Evolutionary conservation across 1,284 basidiomycete genomes (phyloP), one percentile per base, ranked within the genome.

Genomic region (Pseudozyma flocculosa): DNA sequence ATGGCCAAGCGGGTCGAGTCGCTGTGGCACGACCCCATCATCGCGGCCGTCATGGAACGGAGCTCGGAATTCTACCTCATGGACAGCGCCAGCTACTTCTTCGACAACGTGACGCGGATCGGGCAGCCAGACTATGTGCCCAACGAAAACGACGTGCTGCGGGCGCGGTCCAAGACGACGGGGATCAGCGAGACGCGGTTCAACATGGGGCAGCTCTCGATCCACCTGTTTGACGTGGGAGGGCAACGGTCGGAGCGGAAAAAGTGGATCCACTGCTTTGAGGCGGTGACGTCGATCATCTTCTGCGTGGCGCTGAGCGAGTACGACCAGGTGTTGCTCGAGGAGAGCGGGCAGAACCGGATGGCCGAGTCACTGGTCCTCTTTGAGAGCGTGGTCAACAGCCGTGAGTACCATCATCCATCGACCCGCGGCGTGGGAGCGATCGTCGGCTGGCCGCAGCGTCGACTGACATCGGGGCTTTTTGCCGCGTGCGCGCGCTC

Each of bases 1-100:
- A 76, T 80, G 43, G 88, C 89, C 1, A 82, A 84, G 42, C 87
- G 89, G 14, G 90, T 95, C 60, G 83, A 87, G 65, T 83, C 89
- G 40, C 80, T 97, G 4, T 94, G 92, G 91, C 85, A 88, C 63
- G 94, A 98, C 79, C 88, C 90, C 8, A 86, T 92, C 68, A 92
- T 96, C 30, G 84, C 87, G 0, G 84, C 84, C 50, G 83, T 97
- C 24, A 87, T 97, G 84, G 90, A 95, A 70, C 86, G 89, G 60
- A 84, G 84, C 37, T 88, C 84, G 77, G 88, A 95, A 61, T 96
- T 96, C 74, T 96, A 97, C 78, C 81, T 97, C 18, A 97, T 96
- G 93, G 94, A 97, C 79, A 92, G 87, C 44, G 93, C 93, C 0
- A 83, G 84, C 40, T 96, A 96, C 79, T 97, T 98, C 80, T 95